These are phyloP conservation scores for Kingdonia uniflora DNA, from an alignment of 164 flowering plant genomes.

Conservation along the genomic window DNA sequence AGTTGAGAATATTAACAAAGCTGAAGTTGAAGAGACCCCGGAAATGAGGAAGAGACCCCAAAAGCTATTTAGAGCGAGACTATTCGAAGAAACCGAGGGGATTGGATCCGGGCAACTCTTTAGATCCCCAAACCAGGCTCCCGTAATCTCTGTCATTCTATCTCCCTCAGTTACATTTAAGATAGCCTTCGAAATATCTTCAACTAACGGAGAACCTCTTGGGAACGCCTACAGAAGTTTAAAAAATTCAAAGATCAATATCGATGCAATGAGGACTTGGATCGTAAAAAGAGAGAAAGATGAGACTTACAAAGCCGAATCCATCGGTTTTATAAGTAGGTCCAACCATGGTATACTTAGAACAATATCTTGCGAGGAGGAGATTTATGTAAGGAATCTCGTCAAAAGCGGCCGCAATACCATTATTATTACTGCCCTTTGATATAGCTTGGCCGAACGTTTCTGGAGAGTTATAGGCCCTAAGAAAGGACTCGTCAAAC, in stretches of 20 bases:
- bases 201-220: constrained; percentile 7
- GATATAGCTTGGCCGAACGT: constrained; percentile 16
- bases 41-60: constrained; percentile 32
- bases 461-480: constrained; percentile 9
- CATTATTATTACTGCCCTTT: constrained; percentile 16
- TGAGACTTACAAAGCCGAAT: constrained; percentile 23
- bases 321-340: constrained; percentile 17
- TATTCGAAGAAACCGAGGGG: not conserved
- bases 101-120: not conserved
- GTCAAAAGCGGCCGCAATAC: constrained; percentile 20
- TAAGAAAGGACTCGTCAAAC: constrained; percentile 11
- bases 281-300: not conserved
- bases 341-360: constrained; percentile 17
- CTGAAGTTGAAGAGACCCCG: constrained; percentile 20
- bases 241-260: too few species aligned
- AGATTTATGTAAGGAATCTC: constrained; percentile 22
- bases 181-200: constrained; percentile 13
- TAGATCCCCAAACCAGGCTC: constrained; percentile 9
- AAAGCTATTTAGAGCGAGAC: constrained; percentile 11
- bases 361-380: constrained; percentile 13
- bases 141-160: constrained; percentile 5
- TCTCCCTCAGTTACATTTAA: constrained; percentile 10
- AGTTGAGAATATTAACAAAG: constrained; percentile 14
- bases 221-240: constrained; percentile 9
- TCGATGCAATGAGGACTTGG: too few species aligned